Base-by-base conservation (phyloP, 208 protist genomes). In the Zelonia costaricensis region DNA sequence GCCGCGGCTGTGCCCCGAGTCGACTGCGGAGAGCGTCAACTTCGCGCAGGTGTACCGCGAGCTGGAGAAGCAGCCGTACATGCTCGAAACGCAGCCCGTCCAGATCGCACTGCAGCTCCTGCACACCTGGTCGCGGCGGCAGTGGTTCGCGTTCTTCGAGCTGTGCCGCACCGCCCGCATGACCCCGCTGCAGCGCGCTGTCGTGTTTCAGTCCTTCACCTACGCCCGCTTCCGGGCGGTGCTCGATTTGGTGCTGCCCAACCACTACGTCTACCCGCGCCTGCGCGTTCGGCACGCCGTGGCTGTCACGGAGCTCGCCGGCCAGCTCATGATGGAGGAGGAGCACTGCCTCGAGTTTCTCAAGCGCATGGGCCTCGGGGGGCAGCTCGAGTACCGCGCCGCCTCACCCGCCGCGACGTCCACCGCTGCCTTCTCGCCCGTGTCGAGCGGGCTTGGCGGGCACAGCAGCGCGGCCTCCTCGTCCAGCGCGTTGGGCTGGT, bases 161-260 rank as follows among this genome's bases (percentile, higher is more conserved):
- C 39, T 90, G 20, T 93, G 82, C 51, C 57, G 66, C 25, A 62
- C 61, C 0, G 43, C 38, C 20, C n/a, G n/a, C 15, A 63, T 94
- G 27, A 93, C 86, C 7, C 66, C 72, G 15, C 65, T 95, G 67
- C 89, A 95, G 65, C 66, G 76, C 3, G 65, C 81, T 3, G 79
- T 95, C 6, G 60, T 88, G 13, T 91, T 91, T 44, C 84, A 93
- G 31, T 92, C 86, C 65, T 93, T 95, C 70, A 84, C 85, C 31
- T 95, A 95, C 61, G 71, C 69, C 2, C 80, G 89, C n/a, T 88
- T 85, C 65, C 84, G 89, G 15, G 85, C 84, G 1, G 82, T 95
- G 35, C 35, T 93, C 27, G 86, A 92, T 30, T 73, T 95, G 10
- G 82, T 94, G 58, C 47, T 83, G 48, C 83, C 88, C 5, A 88